Base-by-base conservation (phyloP, 2,329 filamentous ascomycete species). In the Fusarium beomiforme region DNA sequence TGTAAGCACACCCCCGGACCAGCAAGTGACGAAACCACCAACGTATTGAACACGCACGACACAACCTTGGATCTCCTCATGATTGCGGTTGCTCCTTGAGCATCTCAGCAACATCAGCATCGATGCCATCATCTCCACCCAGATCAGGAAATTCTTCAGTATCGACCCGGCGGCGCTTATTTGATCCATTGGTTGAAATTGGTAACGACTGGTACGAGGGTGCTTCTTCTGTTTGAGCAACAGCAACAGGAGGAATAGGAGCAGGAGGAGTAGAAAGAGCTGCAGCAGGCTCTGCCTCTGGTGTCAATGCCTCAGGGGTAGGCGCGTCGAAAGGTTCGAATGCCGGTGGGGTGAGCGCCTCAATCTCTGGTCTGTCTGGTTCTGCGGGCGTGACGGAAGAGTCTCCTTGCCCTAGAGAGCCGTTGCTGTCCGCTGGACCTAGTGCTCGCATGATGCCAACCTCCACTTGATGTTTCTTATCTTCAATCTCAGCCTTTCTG, bases 401-500 rank as follows among this genome's bases (percentile, higher is more conserved):
- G 37, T 85, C 78, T 51, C 84, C 80, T 12, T 84, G 83, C 5
- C 85, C 83, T 6, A 85, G 82, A 13, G 88, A 84, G 12, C 81
- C 81, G 49, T 84, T 82, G 23, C 84, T 82, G 62, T 88, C 86
- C 12, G 90, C 87, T 3, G 89, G 87, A 17, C 90, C 89, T 24
- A 97, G 87, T 12, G 93, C 93, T 55, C 92, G 90, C 88, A 99
- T 94, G 73, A 99, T 98, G 51, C 90, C 91, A 72, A 95, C 90
- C 80, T 99, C 96, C 11, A 99, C 94, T 50, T 96, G 92, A 56
- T 91, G 90, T 81, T 97, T 97, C 82, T 93, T 95, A 21, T 86
- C 84, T 75, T 98, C 95, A 19, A 94, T 93, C 60, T 90, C 89
- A 5, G 84, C 81, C 74, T 92, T 93, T 60, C 91, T 90, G n/a